Evolutionary conservation across 2,329 filamentous ascomycete genomes (phyloP), one percentile per base, ranked within the genome.

Genomic region (Colletotrichum lini): DNA sequence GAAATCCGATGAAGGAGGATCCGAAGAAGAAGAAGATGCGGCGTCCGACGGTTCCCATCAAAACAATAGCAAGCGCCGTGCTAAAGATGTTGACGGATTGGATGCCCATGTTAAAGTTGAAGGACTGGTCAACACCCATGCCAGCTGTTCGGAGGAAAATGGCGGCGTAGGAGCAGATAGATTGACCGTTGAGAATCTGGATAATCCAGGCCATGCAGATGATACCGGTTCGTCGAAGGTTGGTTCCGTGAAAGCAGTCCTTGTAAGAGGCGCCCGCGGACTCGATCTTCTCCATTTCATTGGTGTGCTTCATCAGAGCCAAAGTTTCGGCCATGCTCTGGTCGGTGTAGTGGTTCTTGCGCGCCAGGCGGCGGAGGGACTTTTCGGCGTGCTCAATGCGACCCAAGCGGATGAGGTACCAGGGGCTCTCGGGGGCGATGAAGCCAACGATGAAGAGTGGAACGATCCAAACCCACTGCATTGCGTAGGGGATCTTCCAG

Each of bases 71-170:
- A 5, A 80, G 68, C 13, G 76, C 77, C 0, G 83, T 86, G 16
- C 81, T 83, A 0, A 84, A 44, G 40, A 85, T 82, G 53, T 82
- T 84, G 58, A 85, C 80, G 0, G 82, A 82, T 35, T 84, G 87
- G 72, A 89, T 82, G 10, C 83, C 84, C 74, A 89, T 88, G 65
- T 83, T 82, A 73, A 76, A 80, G 73, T 79, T 76, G 73, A 87
- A 89, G 2, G 87, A 80, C 57, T 82, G 81, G 6, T 74, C 76
- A 1, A 78, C 73, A 30, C 76, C 75, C 71, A 89, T 80, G 3
- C 87, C 87, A 10, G 86, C 85, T 65, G 88, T 84, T 61, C 83
- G 78, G 64, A 89, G 84, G 72, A 84, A 80, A 72, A 89, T 87
- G 1, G 86, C 86, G 2, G 86, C 87, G 72, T 86, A 70, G 35